phyloP scores from a whole-genome alignment of 495 filamentous ascomycete species.

The Aspergillus coremiiformis region DNA sequence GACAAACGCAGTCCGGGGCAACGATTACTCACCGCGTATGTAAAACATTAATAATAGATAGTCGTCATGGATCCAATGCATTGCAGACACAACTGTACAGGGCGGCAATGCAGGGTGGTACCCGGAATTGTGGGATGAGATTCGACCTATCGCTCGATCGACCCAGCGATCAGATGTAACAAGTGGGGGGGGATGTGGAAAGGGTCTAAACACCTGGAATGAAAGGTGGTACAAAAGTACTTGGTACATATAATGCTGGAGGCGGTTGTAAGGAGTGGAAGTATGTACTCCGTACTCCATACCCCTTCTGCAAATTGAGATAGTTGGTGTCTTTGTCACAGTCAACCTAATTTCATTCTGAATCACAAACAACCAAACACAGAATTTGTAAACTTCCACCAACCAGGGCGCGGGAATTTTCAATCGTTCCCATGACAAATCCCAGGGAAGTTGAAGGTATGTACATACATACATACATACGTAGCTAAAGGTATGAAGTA shows the following conservation, averaged over 20 bases:
- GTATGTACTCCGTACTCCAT: no score
- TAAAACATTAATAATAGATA: not conserved
- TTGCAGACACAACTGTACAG: not conserved
- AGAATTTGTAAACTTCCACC: not conserved
- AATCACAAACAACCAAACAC: not conserved
- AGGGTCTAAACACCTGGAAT: not conserved
- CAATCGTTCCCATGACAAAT: not conserved
- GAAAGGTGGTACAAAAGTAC: not conserved
- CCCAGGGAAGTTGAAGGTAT: not conserved
- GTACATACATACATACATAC: no score
- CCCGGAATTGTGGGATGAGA: conserved; percentile 10
- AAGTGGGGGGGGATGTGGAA: not conserved
- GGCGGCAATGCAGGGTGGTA: conserved; percentile 6
- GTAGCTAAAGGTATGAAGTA: no score
- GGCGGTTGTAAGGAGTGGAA: not conserved
- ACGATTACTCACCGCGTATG: not conserved
- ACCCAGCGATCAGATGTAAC: not conserved
- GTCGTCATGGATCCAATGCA: not conserved
- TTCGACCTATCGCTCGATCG: conserved; percentile 3
- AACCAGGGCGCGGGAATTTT: not conserved
- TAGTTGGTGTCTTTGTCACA: not conserved
- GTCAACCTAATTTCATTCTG: not conserved
- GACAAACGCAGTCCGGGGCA: not conserved
- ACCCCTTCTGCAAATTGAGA: not conserved
- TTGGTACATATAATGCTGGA: not conserved